These are phyloP conservation scores for Neocatenulostroma microsporum DNA, from an alignment of 2,329 filamentous ascomycete species.

Conservation along the genomic window DNA sequence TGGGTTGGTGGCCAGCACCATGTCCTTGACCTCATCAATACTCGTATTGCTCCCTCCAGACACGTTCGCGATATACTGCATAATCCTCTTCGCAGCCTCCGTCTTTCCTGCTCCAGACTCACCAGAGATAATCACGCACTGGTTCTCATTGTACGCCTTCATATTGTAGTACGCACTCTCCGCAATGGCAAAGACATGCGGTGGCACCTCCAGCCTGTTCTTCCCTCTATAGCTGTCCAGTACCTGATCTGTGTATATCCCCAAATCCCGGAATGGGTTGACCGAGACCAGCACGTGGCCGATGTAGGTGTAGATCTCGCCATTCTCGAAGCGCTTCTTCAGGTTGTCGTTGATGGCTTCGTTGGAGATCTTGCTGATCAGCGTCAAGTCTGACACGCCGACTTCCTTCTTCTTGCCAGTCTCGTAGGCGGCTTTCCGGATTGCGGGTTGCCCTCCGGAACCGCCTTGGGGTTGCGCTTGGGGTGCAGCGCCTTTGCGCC, in stretches of 20 bases:
- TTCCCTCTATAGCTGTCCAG: slow-evolving; percentile 93
- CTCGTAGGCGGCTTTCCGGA: slow-evolving; percentile 94
- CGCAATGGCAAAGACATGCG: slow-evolving; percentile 95
- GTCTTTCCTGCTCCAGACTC: slow-evolving; percentile 98
- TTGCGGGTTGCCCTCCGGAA: slow-evolving; percentile 53
- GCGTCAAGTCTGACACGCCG: slow-evolving; percentile 91
- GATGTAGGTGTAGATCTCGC: slow-evolving; percentile 99
- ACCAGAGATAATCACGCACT: slow-evolving; percentile 98
- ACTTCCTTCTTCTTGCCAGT: slow-evolving; percentile 98
- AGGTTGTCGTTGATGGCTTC: slow-evolving; percentile 99
- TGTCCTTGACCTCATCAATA: slow-evolving; percentile 96
- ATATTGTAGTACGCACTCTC: slow-evolving; percentile 98
- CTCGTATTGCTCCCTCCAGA: slow-evolving; percentile 77
- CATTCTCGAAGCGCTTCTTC: slow-evolving; percentile 95
- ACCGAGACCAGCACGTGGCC: slow-evolving; percentile 98
- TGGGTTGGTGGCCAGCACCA: slow-evolving; percentile 97
- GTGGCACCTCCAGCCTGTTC: slow-evolving; percentile 78
- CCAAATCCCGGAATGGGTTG: slow-evolving; percentile 90
- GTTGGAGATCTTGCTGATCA: slow-evolving; percentile 98
- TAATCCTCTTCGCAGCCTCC: slow-evolving; percentile 94
- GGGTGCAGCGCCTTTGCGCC: slow-evolving; percentile 48
- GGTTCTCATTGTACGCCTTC: slow-evolving; percentile 98
- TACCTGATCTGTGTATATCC: slow-evolving; percentile 93
- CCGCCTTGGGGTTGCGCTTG: slow-evolving; percentile 33
- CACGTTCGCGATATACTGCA: slow-evolving; percentile 99